phyloP scores from a whole-genome alignment of 306 rosid genomes.

The Medicago lupulina region DNA sequence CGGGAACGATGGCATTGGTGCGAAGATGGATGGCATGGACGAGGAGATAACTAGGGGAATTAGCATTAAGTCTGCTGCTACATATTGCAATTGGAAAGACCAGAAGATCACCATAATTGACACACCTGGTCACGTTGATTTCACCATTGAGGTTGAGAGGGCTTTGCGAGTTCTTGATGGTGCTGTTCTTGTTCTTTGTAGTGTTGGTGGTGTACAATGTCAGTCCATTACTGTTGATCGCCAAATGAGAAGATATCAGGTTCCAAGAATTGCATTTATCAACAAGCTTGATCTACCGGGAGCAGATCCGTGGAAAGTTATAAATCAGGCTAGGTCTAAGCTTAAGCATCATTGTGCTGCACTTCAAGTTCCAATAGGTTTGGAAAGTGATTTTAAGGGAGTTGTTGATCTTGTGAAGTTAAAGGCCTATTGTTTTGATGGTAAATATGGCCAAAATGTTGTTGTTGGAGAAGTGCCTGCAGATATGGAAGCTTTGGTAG shows the following conservation, averaged over 20 bases:
- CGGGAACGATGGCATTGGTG: constrained; percentile 77
- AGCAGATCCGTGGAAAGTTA: constrained; percentile 95
- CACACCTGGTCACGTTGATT: background rate
- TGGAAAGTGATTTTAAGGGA: constrained; percentile 89
- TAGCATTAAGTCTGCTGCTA: constrained; percentile 84
- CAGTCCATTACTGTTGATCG: constrained; percentile 95
- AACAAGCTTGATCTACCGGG: constrained; percentile 95
- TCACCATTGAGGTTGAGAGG: background rate
- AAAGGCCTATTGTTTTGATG: constrained; percentile 80
- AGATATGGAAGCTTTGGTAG: constrained; percentile 73
- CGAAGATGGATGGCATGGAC: constrained; percentile 89
- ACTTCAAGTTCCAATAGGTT: constrained; percentile 91
- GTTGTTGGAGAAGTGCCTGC: background rate
- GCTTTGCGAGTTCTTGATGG: too few species aligned
- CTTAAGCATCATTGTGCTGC: constrained; percentile 97
- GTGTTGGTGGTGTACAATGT: constrained; percentile 97
- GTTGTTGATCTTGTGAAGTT: constrained; percentile 90
- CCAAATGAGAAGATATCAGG: constrained; percentile 86
- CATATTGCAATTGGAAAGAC: background rate
- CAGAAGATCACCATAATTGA: background rate
- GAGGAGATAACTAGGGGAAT: constrained; percentile 86
- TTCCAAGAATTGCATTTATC: constrained; percentile 91
- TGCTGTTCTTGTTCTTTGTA: constrained; percentile 93
- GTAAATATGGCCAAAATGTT: constrained; percentile 58
- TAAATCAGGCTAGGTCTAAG: constrained; percentile 91